These are phyloP conservation scores for Suillus bovinus DNA, from an alignment of 768 basidiomycete species.

Conservation along the genomic window DNA sequence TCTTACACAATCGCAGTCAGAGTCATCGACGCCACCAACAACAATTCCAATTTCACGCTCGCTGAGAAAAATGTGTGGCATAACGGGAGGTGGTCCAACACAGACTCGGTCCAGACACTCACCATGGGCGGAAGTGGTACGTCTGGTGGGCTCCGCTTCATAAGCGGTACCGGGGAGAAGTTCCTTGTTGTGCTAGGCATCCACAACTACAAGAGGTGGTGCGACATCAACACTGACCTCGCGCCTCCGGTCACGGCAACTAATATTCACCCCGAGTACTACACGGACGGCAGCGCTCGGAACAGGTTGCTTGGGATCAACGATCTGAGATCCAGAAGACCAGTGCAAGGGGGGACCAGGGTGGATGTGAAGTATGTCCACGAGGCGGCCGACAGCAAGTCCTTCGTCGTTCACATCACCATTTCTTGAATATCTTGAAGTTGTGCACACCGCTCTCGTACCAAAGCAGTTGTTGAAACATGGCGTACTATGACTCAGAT, in stretches of 20 bases:
- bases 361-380: neutral
- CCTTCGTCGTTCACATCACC: neutral
- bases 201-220: conserved; percentile 41
- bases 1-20: conserved; percentile 1
- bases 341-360: neutral
- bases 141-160: conserved; percentile 39
- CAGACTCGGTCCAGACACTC: conserved; percentile 26
- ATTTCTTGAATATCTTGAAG: neutral
- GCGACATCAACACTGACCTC: conserved; percentile 38
- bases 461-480: neutral
- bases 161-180: conserved; percentile 27
- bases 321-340: neutral
- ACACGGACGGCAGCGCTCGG: neutral
- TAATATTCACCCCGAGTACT: conserved; percentile 21
- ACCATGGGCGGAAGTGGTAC: conserved; percentile 42
- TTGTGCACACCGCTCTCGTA: neutral
- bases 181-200: conserved; percentile 39
- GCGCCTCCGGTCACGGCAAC: conserved; percentile 21
- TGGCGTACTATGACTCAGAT: neutral
- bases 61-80: neutral
- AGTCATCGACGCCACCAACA: neutral
- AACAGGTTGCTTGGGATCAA: neutral
- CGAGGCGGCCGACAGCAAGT: neutral
- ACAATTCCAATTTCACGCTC: neutral
- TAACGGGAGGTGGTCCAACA: conserved; percentile 31